A percentile compares a stretch with the other conserved stretches of the same genome.
phyloP scores from a whole-genome alignment of 495 filamentous ascomycete genomes.

The Xylaria acuta region DNA sequence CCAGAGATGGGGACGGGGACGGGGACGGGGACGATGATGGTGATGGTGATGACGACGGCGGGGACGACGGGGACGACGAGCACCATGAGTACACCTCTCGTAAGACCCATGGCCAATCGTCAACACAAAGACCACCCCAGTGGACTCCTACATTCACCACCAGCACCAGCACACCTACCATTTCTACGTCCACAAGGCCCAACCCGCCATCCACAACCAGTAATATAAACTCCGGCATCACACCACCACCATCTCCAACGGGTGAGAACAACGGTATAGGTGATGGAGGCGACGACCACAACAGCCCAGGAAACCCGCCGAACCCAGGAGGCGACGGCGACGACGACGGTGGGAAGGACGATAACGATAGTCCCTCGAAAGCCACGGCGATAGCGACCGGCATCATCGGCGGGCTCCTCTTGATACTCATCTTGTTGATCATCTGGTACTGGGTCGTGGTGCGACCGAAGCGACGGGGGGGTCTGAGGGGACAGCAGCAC shows the following conservation, averaged over 20 bases:
- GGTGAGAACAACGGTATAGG: neutral
- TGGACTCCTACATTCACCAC: neutral
- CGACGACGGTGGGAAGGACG: neutral
- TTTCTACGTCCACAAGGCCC: neutral
- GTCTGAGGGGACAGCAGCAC: neutral
- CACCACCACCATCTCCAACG: neutral
- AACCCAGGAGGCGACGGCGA: neutral
- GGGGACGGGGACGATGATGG: neutral
- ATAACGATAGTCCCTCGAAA: neutral
- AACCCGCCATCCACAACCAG: neutral
- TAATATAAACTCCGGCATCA: neutral
- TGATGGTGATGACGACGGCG: neutral
- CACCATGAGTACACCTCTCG: too few relatives aligned
- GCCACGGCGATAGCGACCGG: constrained; percentile 20
- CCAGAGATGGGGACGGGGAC: neutral
- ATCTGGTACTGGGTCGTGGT: constrained; percentile 32
- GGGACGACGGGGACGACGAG: neutral
- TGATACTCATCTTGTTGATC: constrained; percentile 20
- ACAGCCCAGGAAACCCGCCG: neutral
- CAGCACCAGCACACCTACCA: neutral
- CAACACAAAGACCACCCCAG: neutral
- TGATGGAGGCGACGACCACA: neutral
- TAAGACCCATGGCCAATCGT: neutral
- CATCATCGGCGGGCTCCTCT: constrained; percentile 28
- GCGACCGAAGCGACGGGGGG: constrained; percentile 31